Conservation (phyloP, 2,329 filamentous ascomycete species). For the Alternaria sp. region DNA sequence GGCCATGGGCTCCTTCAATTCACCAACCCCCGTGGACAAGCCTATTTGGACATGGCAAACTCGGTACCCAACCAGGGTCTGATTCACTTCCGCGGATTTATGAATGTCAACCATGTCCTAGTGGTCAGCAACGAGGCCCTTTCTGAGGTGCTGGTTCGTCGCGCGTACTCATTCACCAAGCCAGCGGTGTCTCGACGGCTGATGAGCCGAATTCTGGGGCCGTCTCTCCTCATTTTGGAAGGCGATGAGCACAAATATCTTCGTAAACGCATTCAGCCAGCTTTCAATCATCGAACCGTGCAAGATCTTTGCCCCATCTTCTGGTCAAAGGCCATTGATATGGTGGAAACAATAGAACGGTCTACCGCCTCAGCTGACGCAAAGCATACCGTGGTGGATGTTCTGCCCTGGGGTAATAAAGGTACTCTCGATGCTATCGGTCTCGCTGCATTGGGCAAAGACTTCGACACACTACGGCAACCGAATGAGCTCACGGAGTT, state of each 20-base stretch:
- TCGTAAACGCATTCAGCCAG: not conserved
- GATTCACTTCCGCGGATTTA: not conserved
- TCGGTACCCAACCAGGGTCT: not conserved
- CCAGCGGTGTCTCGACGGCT: not conserved
- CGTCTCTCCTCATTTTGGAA: not conserved
- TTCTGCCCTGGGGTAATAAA: not conserved
- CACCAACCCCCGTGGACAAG: not conserved
- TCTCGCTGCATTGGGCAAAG: not conserved
- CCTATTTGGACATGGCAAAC: not conserved
- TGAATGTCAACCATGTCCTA: not conserved
- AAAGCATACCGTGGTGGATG: not conserved
- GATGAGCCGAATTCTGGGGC: not conserved
- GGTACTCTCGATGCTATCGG: not conserved
- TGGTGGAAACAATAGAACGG: not conserved
- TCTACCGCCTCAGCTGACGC: not conserved
- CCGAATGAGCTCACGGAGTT: not conserved
- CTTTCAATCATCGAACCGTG: not conserved
- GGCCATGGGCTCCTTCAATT: slow-evolving; percentile 1
- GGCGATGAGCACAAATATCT: not conserved
- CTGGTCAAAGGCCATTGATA: slow-evolving; percentile 4
- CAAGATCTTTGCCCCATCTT: not conserved
- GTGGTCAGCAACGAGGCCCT: not conserved
- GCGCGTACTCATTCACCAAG: not conserved
- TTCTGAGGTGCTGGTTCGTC: not conserved
- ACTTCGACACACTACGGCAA: not conserved